Evolutionary conservation across 768 basidiomycete genomes (phyloP).

Genomic region (Omphalotus guepiniiformis): DNA sequence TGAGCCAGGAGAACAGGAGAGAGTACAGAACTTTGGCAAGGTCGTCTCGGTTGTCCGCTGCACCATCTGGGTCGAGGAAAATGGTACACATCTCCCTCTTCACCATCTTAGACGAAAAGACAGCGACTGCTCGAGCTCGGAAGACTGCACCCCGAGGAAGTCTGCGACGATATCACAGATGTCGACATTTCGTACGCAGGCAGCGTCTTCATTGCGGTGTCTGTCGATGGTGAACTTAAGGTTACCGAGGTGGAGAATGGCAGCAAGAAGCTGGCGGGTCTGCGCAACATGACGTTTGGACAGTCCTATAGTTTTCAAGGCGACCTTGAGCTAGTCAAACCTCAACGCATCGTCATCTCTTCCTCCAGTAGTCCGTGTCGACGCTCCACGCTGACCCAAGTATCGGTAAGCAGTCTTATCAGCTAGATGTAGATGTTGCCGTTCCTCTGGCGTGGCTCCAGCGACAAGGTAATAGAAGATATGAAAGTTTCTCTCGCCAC

Average conservation of each 20-base stretch:
- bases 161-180: conserved; percentile 81
- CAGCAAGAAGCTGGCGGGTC: conserved; percentile 90
- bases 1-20: conserved; percentile 92
- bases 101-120: conserved; percentile 91
- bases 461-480: conserved; percentile 97
- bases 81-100: conserved; percentile 97
- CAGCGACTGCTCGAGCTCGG: conserved; percentile 71
- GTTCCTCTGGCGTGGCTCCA: conserved; percentile 84
- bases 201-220: conserved; percentile 83
- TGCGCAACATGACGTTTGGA: conserved; percentile 95
- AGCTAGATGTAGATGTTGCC: conserved; percentile 78
- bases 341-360: conserved; percentile 80
- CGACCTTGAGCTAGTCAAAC: conserved; percentile 92
- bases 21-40: conserved; percentile 92
- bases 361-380: conserved; percentile 40
- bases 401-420: conserved; percentile 85
- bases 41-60: conserved; percentile 90
- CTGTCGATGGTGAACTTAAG: conserved; percentile 88
- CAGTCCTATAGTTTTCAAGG: conserved; percentile 88
- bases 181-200: conserved; percentile 85
- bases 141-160: conserved; percentile 79
- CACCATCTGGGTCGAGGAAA: conserved; percentile 92
- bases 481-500: conserved; percentile 95
- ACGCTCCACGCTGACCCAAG: conserved; percentile 64
- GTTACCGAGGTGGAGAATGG: conserved; percentile 95